Evolutionary conservation across 306 rosid genomes (phyloP).

Genomic region (Lablab purpureus): DNA sequence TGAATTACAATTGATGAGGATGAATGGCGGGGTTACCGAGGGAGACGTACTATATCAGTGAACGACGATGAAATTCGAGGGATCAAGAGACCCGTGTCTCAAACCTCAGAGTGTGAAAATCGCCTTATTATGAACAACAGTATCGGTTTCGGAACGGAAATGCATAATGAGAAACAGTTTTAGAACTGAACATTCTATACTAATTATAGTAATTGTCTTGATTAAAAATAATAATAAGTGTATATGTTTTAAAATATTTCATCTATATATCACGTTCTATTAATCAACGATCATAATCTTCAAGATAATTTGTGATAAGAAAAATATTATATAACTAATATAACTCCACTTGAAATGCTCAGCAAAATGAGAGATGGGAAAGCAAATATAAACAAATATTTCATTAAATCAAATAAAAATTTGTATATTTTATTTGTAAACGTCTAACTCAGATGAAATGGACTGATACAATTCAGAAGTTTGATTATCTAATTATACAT

Average conservation of each 20-base stretch:
- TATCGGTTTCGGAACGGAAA: neutral
- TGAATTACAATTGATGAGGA: conserved; percentile 8
- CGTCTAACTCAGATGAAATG: neutral
- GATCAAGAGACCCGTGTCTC: conserved; percentile 21
- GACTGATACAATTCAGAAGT: too few species aligned
- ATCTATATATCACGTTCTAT: too few species aligned
- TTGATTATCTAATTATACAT: too few species aligned
- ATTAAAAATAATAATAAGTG: neutral
- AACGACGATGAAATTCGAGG: neutral
- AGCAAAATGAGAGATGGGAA: neutral
- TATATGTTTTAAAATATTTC: neutral
- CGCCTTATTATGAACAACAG: neutral
- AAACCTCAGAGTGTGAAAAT: neutral
- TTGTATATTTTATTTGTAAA: neutral
- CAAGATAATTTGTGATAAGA: too few species aligned
- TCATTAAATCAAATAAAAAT: neutral
- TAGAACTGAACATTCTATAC: neutral
- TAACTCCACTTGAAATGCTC: neutral
- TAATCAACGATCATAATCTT: neutral
- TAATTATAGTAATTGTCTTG: neutral
- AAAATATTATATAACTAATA: neutral
- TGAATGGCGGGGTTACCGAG: conserved; percentile 8
- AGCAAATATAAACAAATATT: neutral
- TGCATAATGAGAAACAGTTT: neutral
- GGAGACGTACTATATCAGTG: neutral